These are phyloP conservation scores for Globisporangium recalcitrans DNA, from an alignment of 352 stramenopile genomes.

Conservation along the genomic window DNA sequence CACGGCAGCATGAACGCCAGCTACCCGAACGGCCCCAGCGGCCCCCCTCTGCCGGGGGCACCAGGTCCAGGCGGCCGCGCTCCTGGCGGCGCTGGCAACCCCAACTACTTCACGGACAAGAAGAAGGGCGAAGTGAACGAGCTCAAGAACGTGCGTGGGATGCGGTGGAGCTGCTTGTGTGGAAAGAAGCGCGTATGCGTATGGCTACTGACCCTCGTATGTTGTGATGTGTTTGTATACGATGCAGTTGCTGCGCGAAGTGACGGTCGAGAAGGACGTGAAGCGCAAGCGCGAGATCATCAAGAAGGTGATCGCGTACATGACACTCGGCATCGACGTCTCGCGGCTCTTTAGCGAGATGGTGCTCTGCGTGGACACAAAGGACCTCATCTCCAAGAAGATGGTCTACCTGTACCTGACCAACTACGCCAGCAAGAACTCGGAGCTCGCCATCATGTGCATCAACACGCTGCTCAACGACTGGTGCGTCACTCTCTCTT, in stretches of 20 bases:
- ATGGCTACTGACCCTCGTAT: neutral
- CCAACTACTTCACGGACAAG: conserved; percentile 87
- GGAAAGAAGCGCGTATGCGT: neutral
- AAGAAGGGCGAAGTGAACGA: conserved; percentile 96
- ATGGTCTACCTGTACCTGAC: conserved; percentile 99
- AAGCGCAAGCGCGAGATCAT: conserved; percentile 99
- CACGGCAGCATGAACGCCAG: conserved; percentile 12
- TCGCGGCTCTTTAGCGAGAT: conserved; percentile 99
- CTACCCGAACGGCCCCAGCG: conserved; percentile 18
- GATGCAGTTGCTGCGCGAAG: conserved; percentile 80
- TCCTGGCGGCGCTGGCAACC: conserved; percentile 36
- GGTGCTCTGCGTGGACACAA: conserved; percentile 96
- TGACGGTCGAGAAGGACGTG: conserved; percentile 95
- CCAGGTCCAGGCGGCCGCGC: conserved; percentile 17
- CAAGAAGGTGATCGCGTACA: conserved; percentile 99
- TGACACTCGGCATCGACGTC: conserved; percentile 99
- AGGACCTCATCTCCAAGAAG: conserved; percentile 99
- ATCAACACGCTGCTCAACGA: conserved; percentile 99
- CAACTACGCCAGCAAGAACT: conserved; percentile 98
- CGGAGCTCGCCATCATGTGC: conserved; percentile 98
- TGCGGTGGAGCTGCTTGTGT: conserved; percentile 43
- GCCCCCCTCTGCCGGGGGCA: neutral
- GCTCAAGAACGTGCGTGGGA: conserved; percentile 85
- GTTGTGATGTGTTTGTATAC: neutral
- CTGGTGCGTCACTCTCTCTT: no score